These are phyloP conservation scores for Kodamaea hsintzibuensis DNA, from an alignment of 805 yeast species.

Conservation along the genomic window DNA sequence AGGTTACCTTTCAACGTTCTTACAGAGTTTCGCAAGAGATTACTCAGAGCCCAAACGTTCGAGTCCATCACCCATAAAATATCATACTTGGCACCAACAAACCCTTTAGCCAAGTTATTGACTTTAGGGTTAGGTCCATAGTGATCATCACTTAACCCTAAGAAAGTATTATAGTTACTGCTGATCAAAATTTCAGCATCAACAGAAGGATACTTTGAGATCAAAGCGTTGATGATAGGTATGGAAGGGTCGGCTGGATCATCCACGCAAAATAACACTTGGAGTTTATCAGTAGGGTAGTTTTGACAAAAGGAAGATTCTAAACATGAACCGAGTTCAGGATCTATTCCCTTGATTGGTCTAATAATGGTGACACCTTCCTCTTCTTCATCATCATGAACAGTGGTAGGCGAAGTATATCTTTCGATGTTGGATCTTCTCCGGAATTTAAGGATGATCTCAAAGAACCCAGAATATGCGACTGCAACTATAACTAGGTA, in stretches of 20 bases:
- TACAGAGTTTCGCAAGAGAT: slow-evolving; percentile 66
- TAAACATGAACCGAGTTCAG: slow-evolving; percentile 68
- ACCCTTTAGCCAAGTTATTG: slow-evolving; percentile 84
- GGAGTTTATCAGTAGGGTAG: slow-evolving; percentile 60
- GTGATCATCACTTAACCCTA: slow-evolving; percentile 39
- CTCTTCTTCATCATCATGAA: slow-evolving; percentile 4
- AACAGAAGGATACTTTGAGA: slow-evolving; percentile 53
- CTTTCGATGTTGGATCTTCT: slow-evolving; percentile 14
- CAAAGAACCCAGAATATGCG: slow-evolving; percentile 42
- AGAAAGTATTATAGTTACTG: slow-evolving; percentile 14
- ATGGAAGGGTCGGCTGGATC: slow-evolving; percentile 63
- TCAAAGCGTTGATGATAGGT: slow-evolving; percentile 51
- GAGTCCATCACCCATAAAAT: slow-evolving; percentile 84
- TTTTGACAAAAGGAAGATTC: slow-evolving; percentile 67
- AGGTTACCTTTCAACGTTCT: slow-evolving; percentile 46
- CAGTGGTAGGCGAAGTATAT: not conserved
- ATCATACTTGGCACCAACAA: slow-evolving; percentile 64
- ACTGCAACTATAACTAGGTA: slow-evolving; percentile 37
- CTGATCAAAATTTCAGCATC: slow-evolving; percentile 58
- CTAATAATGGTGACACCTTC: slow-evolving; percentile 70
- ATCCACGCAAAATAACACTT: slow-evolving; percentile 77
- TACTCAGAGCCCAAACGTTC: slow-evolving; percentile 75
- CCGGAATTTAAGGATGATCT: slow-evolving; percentile 34
- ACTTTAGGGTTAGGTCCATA: slow-evolving; percentile 90
- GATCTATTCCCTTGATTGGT: slow-evolving; percentile 83